These are phyloP conservation scores for Drechslerella dactyloides DNA, from an alignment of 2,329 filamentous ascomycete species.

Conservation along the genomic window DNA sequence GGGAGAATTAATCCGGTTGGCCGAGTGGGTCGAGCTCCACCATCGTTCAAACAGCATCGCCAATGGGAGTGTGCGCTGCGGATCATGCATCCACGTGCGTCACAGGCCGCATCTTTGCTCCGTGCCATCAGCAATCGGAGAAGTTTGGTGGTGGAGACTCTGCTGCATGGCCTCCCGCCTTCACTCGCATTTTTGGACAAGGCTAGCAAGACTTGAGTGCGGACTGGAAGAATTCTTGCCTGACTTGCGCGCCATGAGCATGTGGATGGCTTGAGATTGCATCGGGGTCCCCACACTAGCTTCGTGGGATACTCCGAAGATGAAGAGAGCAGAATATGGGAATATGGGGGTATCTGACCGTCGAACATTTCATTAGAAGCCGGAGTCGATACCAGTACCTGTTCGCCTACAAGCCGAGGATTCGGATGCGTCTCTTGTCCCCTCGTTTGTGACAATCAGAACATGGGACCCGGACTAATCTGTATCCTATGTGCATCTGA, in stretches of 20 bases:
- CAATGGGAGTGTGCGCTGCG: slow-evolving; percentile 7
- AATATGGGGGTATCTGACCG: background rate
- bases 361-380: background rate
- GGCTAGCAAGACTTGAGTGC: too few relatives aligned
- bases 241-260: background rate
- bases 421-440: background rate
- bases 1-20: slow-evolving; percentile 50
- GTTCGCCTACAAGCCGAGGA: background rate
- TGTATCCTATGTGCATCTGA: background rate
- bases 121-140: slow-evolving; percentile 27
- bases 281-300: slow-evolving; percentile 1
- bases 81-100: slow-evolving; percentile 45
- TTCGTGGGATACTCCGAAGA: background rate
- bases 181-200: background rate
- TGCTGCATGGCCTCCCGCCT: background rate
- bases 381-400: background rate
- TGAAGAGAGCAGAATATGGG: background rate
- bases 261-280: background rate
- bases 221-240: slow-evolving; percentile 11
- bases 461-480: too few relatives aligned
- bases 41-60: slow-evolving; percentile 27
- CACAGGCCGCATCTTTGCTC: slow-evolving; percentile 14
- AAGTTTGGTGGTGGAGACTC: slow-evolving; percentile 35
- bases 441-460: background rate
- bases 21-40: slow-evolving; percentile 26